Evolutionary conservation across 148 eudicot species (phyloP).

Genomic region (Cornus kousa): DNA sequence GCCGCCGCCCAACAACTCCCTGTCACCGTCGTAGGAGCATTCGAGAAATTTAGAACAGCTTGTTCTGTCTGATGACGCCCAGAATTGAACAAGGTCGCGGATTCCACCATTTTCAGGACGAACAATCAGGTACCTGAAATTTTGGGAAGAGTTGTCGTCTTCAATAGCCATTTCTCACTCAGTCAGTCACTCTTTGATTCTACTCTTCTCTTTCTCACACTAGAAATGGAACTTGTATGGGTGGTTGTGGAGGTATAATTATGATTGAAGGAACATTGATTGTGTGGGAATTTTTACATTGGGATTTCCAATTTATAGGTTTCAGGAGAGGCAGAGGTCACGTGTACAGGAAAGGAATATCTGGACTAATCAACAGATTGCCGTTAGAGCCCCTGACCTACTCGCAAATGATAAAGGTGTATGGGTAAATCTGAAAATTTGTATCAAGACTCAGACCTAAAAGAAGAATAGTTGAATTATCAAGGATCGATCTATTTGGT

Average conservation of each 20-base stretch:
- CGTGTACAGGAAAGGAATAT: background rate
- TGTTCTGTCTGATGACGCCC: conserved; percentile 18
- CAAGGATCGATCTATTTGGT: too few species aligned
- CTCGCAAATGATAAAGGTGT: too few species aligned
- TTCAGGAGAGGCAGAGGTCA: background rate
- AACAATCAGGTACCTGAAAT: conserved; percentile 46
- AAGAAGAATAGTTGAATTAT: too few species aligned
- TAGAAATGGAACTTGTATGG: background rate
- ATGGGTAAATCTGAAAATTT: too few species aligned
- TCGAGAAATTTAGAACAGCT: conserved; percentile 48
- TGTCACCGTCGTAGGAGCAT: conserved; percentile 12
- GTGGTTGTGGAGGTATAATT: too few species aligned
- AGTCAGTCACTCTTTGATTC: too few species aligned
- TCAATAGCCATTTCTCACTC: background rate
- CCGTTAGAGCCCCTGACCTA: background rate
- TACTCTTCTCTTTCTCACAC: background rate
- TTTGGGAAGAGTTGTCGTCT: background rate
- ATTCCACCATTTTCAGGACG: conserved; percentile 52
- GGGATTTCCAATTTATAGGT: background rate
- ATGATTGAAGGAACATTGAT: too few species aligned
- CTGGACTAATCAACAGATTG: background rate
- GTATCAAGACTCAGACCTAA: too few species aligned
- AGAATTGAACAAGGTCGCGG: conserved; percentile 44
- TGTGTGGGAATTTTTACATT: background rate
- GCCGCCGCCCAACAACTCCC: conserved; percentile 18